Base-by-base conservation (phyloP, 164 flowering plant species). In the Vitis cinerea region DNA sequence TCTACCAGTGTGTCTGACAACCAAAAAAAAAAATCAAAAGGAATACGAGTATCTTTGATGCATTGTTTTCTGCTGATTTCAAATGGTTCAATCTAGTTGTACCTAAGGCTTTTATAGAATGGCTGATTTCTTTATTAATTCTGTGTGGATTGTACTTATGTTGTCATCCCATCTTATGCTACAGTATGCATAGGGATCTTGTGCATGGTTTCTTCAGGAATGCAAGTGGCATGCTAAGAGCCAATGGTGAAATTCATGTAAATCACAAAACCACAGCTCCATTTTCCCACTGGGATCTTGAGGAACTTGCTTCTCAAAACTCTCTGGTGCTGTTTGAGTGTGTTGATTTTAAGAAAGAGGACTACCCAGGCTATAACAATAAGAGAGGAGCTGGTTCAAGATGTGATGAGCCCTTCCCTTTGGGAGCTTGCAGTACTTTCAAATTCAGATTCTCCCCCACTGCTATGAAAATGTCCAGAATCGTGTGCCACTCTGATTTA, bases 221-320 rank as follows among this genome's bases (percentile, higher is more conserved):
- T 70, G 86, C 93, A 29, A 77, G 83, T 23, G 19, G 55, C 19
- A 83, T 89, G 93, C 78, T 88, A 37, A 69, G 79, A 55, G 67
- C 66, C 0, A 23, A 71, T 63, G 94, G 94, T 16, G 90, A 89
- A 78, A 73, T 86, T 61, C 94, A 89, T 64, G 83, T 89, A 7
- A 80, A 51, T 15, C 90, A 89, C 78, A 89, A 89, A 75, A 85
- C 80, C 2, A 64, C 72, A 4, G 13, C 48, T 2, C 91, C 91
- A 53, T 87, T 67, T 68, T 50, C 59, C 59, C 1, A 30, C 12
- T 89, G 94, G 94, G 72, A 82, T 61, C 50, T 87, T 30, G 80
- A 78, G 69, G 82, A 82, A 47, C 83, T 85, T 30, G 91, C 85
- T 59, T 50, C 29, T 2, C 6, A 15, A 3, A 69, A 71, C 63